Evolutionary conservation across 306 rosid genomes (phyloP).

Genomic region (Biancaea sappan): DNA sequence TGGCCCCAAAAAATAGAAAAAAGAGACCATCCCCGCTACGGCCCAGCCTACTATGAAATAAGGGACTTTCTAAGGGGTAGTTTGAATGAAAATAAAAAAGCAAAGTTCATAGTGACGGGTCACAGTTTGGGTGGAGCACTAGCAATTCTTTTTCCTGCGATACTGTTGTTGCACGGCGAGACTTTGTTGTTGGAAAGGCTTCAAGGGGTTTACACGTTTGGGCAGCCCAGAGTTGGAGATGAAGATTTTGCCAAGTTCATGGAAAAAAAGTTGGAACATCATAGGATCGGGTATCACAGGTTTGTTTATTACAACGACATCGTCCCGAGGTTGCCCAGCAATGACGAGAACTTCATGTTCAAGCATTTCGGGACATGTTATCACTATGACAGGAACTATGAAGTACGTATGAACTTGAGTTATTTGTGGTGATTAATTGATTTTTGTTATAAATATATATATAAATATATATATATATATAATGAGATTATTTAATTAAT

Average conservation of each 20-base stretch:
- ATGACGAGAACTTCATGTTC: slow-evolving; percentile 59
- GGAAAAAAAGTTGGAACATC: slow-evolving; percentile 51
- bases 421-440: too few relatives aligned
- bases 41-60: slow-evolving; percentile 61
- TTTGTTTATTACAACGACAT: slow-evolving; percentile 75
- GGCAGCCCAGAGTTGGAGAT: slow-evolving; percentile 93
- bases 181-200: slow-evolving; percentile 56
- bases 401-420: slow-evolving; percentile 43
- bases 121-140: slow-evolving; percentile 79
- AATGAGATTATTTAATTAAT: too few relatives aligned
- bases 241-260: slow-evolving; percentile 47
- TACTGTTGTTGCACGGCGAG: slow-evolving; percentile 62
- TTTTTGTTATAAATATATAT: too few relatives aligned
- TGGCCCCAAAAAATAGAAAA: slow-evolving; percentile 51
- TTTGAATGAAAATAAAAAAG: slow-evolving; percentile 32
- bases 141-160: slow-evolving; percentile 50
- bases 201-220: slow-evolving; percentile 80
- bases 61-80: slow-evolving; percentile 45
- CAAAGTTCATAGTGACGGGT: slow-evolving; percentile 62
- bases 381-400: slow-evolving; percentile 55
- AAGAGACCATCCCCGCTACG: slow-evolving; percentile 16
- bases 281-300: slow-evolving; percentile 55
- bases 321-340: slow-evolving; percentile 76
- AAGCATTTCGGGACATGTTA: slow-evolving; percentile 81
- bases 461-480: too few relatives aligned